phyloP scores from a whole-genome alignment of 1,139 yeast species.

The Saccharomycopsis hybrid region DNA sequence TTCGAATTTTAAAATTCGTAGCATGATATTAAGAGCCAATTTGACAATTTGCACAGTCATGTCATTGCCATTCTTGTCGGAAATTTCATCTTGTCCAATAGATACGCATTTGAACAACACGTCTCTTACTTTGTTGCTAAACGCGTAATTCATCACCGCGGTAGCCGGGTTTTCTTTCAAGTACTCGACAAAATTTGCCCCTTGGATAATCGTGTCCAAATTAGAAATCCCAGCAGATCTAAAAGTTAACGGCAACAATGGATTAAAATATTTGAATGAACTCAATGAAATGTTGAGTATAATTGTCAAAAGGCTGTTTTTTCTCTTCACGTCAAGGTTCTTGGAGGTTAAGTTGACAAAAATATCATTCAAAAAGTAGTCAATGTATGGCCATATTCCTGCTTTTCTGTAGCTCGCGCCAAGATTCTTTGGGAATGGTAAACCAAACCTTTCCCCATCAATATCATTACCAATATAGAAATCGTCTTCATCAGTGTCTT shows the following conservation, averaged over 20 bases:
- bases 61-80: conserved; percentile 34
- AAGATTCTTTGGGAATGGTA: conserved; percentile 59
- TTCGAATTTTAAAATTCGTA: conserved; percentile 49
- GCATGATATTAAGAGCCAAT: conserved; percentile 38
- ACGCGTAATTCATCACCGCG: conserved; percentile 54
- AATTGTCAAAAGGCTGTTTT: conserved; percentile 43
- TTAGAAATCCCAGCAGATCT: conserved; percentile 23
- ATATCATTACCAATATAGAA: conserved; percentile 22
- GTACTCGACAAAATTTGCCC: conserved; percentile 33
- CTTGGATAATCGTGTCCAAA: conserved; percentile 34
- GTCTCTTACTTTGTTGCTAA: conserved; percentile 50
- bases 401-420: conserved; percentile 56
- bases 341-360: conserved; percentile 42
- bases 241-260: conserved; percentile 49
- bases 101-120: conserved; percentile 50
- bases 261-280: conserved; percentile 59
- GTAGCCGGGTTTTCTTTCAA: conserved; percentile 63
- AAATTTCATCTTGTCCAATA: conserved; percentile 49
- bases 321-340: conserved; percentile 34
- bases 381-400: conserved; percentile 80
- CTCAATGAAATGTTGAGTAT: conserved; percentile 46
- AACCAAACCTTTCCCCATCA: conserved; percentile 33
- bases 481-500: conserved; percentile 23
- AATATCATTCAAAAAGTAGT: conserved; percentile 61
- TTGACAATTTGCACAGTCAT: conserved; percentile 33